Evolutionary conservation across 1,139 yeast species (phyloP), one percentile per base, ranked within the genome.

Genomic region (Schizosaccharomyces versatilis): DNA sequence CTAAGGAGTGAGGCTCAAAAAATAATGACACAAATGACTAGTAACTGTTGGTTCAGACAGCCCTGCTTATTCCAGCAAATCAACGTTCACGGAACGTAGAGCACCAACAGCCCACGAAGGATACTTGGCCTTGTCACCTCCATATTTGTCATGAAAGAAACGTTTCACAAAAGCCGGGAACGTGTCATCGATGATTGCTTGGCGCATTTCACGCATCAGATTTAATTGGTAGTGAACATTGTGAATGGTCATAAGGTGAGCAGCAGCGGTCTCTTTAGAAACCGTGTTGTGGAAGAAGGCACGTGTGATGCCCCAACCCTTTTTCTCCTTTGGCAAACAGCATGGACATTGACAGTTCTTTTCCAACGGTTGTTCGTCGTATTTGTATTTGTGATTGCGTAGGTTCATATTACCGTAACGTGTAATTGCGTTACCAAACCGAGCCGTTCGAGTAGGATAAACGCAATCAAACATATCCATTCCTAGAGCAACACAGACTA

Each of bases 401-500:
- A 71, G 59, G 55, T 69, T 69, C 24, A 71, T 54, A 14, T 62
- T 64, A 5, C 74, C 74, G 40, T 59, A 56, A n/a, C 64, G 63
- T 7, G 74, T 71, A 54, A 71, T 62, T 10, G 74, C 74, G 54
- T 71, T 69, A 38, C 74, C 74, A 58, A 71, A 71, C 39, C 74
- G 64, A 7, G 74, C 74, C 6, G 74, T 71, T 54, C 74, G 62
- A 3, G 74, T 71, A 24, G 74, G 74, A 58, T 69, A 71, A 3
- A 71, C 74, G 55, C 74, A 71, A 60, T 71, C 74, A 61, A 71
- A 71, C 62, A 71, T 61, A 57, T 71, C 74, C 6, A 72, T 74
- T 0, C 74, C 74, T 38, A 71, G 63, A 0, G 74, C 74, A 2
- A 71, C 74, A 0, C 70, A 67, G 1, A 71, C 74, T 6, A 71